A percentile compares a stretch with the other conserved stretches of the same genome.
phyloP scores from a whole-genome alignment of 2,329 filamentous ascomycete species.

The Microcera coccophila region DNA sequence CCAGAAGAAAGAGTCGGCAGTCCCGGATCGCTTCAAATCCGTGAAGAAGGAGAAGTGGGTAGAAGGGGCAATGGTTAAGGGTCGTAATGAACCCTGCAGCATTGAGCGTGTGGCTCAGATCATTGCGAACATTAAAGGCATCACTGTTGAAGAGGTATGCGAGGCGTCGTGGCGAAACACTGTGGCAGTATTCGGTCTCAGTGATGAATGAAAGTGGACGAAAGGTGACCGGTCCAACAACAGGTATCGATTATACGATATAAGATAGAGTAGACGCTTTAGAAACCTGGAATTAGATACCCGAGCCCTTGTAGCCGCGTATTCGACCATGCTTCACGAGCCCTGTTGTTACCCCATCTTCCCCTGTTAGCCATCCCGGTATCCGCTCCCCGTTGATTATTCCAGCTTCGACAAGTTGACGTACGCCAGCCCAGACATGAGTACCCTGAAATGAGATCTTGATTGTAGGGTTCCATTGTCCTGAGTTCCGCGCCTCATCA shows the following conservation, averaged over 20 bases:
- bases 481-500: conserved; percentile 25
- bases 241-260: conserved; percentile 32
- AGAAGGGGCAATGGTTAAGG: conserved; percentile 85
- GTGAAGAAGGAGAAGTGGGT: conserved; percentile 97
- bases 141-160: conserved; percentile 75
- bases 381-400: conserved; percentile 72
- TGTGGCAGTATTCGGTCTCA: conserved; percentile 70
- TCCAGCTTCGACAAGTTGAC: conserved; percentile 72
- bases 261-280: conserved; percentile 22
- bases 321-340: conserved; percentile 65
- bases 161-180: conserved; percentile 86
- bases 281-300: conserved; percentile 37
- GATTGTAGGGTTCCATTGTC: conserved; percentile 38
- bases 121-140: conserved; percentile 78
- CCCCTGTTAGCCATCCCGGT: conserved; percentile 89
- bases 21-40: conserved; percentile 69
- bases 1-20: conserved; percentile 59
- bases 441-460: conserved; percentile 67
- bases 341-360: conserved; percentile 73
- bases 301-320: conserved; percentile 53
- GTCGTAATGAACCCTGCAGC: conserved; percentile 85
- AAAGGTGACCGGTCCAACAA: conserved; percentile 6
- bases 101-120: conserved; percentile 86
- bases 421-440: conserved; percentile 77
- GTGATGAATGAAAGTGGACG: conserved; percentile 29